Evolutionary conservation across 257 asterid species (phyloP), one percentile per base, ranked within the genome.

Genomic region (Solanum etuberosum): DNA sequence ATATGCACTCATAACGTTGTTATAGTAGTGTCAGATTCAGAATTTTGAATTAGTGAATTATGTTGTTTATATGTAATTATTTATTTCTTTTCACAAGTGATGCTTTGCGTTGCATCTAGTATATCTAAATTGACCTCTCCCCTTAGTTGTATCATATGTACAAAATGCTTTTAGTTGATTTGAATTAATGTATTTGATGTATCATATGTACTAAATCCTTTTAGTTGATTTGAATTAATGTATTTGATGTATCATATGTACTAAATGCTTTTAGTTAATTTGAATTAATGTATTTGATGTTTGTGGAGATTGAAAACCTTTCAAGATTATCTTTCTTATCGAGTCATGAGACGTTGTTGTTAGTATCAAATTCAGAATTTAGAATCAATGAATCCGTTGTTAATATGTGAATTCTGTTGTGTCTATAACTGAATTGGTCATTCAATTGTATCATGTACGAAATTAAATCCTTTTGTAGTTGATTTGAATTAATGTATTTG

Each of bases 1-100:
- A 12, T 76, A 76, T 38, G 34, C 59, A 76, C 35, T 40, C 61
- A 42, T 20, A 1, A 37, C 13, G 14, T 40, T 2, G 12, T 11
- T 2, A n/a, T n/a, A 2, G 13, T 23, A 59, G 14, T 9, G 68
- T 9, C 31, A n/a, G 8, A 11, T n/a, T 63, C 8, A 63, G 8
- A 11, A 0, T n/a, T 63, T 63, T n/a, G 16, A 63, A n/a, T 63
- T 2, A 63, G 31, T n/a, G 16, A 63, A 63, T 63, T 25, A 0
- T 5, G 7, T 4, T 61, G 5, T 61, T 61, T 61, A 23, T 27
- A 27, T 1, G 37, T 27, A 67, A 0, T 27, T 67, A 67, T 67
- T 67, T 12, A 63, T 63, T n/a, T 25, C 32, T 11, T 25, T 63
- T 63, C 31, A 3, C 57, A 48, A 5, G 57, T 15, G 57, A 12